A percentile compares a stretch with the other conserved stretches of the same genome.
These are phyloP conservation scores for Hydnum rufescens DNA, from an alignment of 768 basidiomycete genomes.

Conservation along the genomic window DNA sequence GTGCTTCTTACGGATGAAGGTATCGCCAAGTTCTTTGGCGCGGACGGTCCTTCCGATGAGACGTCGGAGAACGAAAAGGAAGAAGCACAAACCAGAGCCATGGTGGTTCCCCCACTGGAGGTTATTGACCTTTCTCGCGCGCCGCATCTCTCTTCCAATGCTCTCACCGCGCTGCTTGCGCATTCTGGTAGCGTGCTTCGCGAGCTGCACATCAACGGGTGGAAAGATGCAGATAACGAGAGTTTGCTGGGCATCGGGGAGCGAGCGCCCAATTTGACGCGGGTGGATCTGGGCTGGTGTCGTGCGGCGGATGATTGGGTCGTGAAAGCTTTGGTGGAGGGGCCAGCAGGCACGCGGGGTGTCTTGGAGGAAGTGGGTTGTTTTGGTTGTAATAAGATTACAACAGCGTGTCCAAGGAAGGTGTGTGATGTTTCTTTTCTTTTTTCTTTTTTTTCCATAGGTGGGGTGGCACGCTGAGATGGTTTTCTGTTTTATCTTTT, in stretches of 20 bases:
- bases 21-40: constrained; percentile 48
- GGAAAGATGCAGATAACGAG: constrained; percentile 40
- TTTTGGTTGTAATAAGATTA: constrained; percentile 35
- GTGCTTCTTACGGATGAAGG: constrained; percentile 50
- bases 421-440: too few relatives aligned
- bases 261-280: constrained; percentile 26
- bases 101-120: constrained; percentile 28
- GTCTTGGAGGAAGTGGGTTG: constrained; percentile 24
- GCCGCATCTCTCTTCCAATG: constrained; percentile 27
- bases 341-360: constrained; percentile 19
- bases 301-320: constrained; percentile 66
- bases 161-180: constrained; percentile 40
- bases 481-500: too few relatives aligned
- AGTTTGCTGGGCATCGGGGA: constrained; percentile 22
- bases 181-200: constrained; percentile 45
- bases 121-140: constrained; percentile 46
- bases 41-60: not conserved
- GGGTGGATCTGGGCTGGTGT: constrained; percentile 73
- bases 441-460: too few relatives aligned
- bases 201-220: constrained; percentile 54
- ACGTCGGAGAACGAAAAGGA: not conserved
- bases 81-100: not conserved
- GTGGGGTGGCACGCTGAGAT: too few relatives aligned
- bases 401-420: constrained; percentile 28
- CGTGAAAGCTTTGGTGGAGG: constrained; percentile 43